phyloP scores from a whole-genome alignment of 2,329 filamentous ascomycete species.

The Zasmidium cellare region DNA sequence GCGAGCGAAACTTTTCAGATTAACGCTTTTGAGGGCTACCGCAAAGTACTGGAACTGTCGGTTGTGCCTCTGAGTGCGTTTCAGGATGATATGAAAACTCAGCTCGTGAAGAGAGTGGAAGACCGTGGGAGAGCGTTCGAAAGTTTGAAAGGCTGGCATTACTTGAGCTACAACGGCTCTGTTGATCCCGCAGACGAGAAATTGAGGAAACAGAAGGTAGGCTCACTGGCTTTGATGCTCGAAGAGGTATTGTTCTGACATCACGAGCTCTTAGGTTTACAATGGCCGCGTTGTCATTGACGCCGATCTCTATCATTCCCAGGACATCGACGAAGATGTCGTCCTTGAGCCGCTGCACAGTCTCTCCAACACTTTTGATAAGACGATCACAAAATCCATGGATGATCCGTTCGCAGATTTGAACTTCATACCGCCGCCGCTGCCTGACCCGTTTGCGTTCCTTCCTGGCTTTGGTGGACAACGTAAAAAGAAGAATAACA shows the following conservation, averaged over 20 bases:
- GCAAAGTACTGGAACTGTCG: conserved; percentile 21
- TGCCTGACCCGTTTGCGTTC: neutral
- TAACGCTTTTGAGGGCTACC: conserved; percentile 20
- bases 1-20: conserved; percentile 12
- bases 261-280: neutral
- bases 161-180: conserved; percentile 25
- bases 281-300: conserved; percentile 14
- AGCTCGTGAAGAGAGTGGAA: conserved; percentile 14
- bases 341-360: conserved; percentile 3
- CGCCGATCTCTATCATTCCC: conserved; percentile 5
- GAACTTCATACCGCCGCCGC: conserved; percentile 1
- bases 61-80: conserved; percentile 17
- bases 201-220: conserved; percentile 10
- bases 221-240: too few relatives aligned
- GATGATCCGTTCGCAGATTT: neutral
- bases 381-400: conserved; percentile 2
- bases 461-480: neutral
- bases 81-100: neutral
- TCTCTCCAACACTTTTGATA: neutral
- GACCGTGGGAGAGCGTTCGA: conserved; percentile 24
- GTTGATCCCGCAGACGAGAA: conserved; percentile 9
- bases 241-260: too few relatives aligned
- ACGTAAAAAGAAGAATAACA: neutral
- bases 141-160: conserved; percentile 26
- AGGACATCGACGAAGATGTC: conserved; percentile 3